phyloP scores from a whole-genome alignment of 768 basidiomycete species.

The Termitomyces sp. region DNA sequence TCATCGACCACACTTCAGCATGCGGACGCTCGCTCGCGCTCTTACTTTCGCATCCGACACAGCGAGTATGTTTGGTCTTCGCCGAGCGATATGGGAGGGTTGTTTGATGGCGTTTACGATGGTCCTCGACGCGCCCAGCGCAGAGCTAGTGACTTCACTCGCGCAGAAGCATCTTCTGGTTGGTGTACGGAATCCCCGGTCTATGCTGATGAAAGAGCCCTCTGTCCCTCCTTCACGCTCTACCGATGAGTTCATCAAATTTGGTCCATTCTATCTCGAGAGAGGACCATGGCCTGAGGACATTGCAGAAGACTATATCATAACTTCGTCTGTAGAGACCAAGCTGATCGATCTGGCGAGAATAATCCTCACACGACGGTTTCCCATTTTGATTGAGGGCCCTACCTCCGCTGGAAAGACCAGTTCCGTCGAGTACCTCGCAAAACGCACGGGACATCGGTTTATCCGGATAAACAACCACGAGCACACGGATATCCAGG shows the following conservation, averaged over 20 bases:
- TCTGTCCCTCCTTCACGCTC: conserved; percentile 38
- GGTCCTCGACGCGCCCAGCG: conserved; percentile 75
- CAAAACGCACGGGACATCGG: conserved; percentile 85
- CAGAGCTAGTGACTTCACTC: conserved; percentile 55
- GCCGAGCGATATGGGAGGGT: conserved; percentile 92
- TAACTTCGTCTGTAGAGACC: conserved; percentile 90
- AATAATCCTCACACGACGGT: conserved; percentile 81
- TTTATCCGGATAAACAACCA: conserved; percentile 99
- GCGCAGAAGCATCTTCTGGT: conserved; percentile 75
- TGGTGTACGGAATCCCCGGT: conserved; percentile 73
- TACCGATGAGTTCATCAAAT: conserved; percentile 61
- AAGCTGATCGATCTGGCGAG: conserved; percentile 95
- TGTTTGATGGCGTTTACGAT: conserved; percentile 98
- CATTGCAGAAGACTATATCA: conserved; percentile 76
- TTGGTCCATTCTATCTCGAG: conserved; percentile 90
- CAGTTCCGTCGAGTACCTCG: conserved; percentile 93
- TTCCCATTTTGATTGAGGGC: conserved; percentile 95
- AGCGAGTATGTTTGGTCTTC: conserved; percentile 67
- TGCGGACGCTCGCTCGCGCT: conserved; percentile 91
- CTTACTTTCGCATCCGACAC: conserved; percentile 87
- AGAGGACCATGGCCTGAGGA: conserved; percentile 65
- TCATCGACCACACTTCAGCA: conserved; percentile 90
- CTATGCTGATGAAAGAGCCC: conserved; percentile 70
- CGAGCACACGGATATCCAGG: conserved; percentile 99
- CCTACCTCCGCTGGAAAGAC: conserved; percentile 98